Evolutionary conservation across 768 basidiomycete genomes (phyloP).

Genomic region (Cystofilobasidium ferigula): DNA sequence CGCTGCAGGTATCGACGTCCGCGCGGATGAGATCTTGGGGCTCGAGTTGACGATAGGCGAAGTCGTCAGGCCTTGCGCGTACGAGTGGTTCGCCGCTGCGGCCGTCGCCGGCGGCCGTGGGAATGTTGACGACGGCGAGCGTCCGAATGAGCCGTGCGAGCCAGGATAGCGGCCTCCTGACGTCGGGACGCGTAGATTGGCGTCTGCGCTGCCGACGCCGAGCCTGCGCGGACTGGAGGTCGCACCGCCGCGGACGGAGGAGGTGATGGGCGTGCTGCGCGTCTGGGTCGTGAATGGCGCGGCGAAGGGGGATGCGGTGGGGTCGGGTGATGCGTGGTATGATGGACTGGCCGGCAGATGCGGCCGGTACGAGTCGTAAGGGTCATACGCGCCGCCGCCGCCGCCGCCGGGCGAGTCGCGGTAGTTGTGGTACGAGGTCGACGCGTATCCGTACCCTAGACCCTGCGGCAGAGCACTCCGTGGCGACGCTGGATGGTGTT

Average conservation of each 20-base stretch:
- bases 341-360: conserved; percentile 1
- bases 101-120: background rate
- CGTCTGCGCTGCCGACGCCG: background rate
- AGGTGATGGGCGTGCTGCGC: background rate
- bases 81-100: conserved; percentile 3
- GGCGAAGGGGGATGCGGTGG: background rate
- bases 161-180: background rate
- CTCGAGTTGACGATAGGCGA: conserved; percentile 10
- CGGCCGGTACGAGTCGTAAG: conserved; percentile 11
- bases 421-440: conserved; percentile 11
- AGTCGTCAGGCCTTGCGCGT: conserved; percentile 7
- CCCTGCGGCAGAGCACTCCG: conserved; percentile 1
- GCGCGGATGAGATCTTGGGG: conserved; percentile 17
- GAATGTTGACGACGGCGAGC: conserved; percentile 11
- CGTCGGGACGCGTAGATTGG: background rate
- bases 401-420: conserved; percentile 1
- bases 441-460: conserved; percentile 8
- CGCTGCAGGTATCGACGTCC: conserved; percentile 9
- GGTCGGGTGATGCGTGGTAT: conserved; percentile 15
- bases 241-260: background rate
- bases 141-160: background rate
- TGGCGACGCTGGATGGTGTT: background rate
- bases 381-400: conserved; percentile 2
- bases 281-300: background rate
- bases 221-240: background rate